A percentile compares a stretch with the other conserved stretches of the same genome.
Evolutionary conservation across 1,284 basidiomycete species (phyloP).

Genomic region (Mycocalia duriaeana): DNA sequence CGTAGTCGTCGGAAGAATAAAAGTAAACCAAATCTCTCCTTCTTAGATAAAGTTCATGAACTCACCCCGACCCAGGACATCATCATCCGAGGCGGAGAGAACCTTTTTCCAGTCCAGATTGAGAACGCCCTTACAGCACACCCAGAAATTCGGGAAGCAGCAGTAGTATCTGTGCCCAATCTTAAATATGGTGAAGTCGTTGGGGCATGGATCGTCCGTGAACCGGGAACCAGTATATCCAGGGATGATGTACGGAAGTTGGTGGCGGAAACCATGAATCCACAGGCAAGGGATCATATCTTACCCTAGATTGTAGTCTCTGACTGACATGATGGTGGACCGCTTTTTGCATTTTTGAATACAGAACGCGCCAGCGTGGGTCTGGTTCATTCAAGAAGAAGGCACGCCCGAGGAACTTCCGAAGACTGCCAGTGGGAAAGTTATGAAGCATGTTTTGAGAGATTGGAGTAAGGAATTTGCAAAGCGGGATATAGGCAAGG

Average conservation of each 20-base stretch:
- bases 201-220: constrained; percentile 68
- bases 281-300: constrained; percentile 53
- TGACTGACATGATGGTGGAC: background rate
- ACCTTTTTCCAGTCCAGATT: constrained; percentile 81
- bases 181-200: constrained; percentile 71
- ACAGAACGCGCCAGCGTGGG: constrained; percentile 75
- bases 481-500: constrained; percentile 29
- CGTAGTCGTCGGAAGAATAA: constrained; percentile 73
- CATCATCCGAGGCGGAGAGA: constrained; percentile 88
- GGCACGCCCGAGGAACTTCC: constrained; percentile 59
- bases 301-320: background rate
- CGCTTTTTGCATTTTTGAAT: constrained; percentile 1
- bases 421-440: constrained; percentile 85
- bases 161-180: constrained; percentile 73
- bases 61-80: constrained; percentile 51
- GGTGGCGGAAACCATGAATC: constrained; percentile 64
- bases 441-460: constrained; percentile 74
- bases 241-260: constrained; percentile 46
- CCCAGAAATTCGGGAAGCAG: constrained; percentile 64
- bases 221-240: constrained; percentile 36
- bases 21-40: too few species aligned
- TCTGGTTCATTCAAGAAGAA: constrained; percentile 77
- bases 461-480: constrained; percentile 50
- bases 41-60: too few species aligned
- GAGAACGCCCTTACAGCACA: constrained; percentile 72